Conservation (phyloP, 768 basidiomycete genomes). For the Termitomyces sp. region DNA sequence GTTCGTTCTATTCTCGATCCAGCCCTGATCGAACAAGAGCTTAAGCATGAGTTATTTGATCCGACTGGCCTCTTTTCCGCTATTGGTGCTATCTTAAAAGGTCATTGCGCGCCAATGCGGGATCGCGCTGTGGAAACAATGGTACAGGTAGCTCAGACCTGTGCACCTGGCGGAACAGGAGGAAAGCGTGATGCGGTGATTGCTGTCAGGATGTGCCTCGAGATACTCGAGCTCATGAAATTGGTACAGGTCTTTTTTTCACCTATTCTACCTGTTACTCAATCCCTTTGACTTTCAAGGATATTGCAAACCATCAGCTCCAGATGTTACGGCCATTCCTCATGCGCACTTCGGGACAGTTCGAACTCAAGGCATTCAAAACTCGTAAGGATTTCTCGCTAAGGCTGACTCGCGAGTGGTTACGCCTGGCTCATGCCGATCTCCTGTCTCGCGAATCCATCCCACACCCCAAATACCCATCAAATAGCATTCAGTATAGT, state of each 20-base stretch:
- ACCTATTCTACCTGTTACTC: slow-evolving; percentile 16
- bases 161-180: slow-evolving; percentile 48
- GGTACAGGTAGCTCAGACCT: slow-evolving; percentile 61
- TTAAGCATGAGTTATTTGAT: slow-evolving; percentile 71
- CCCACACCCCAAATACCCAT: slow-evolving; percentile 37
- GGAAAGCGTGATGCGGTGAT: slow-evolving; percentile 59
- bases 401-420: slow-evolving; percentile 59
- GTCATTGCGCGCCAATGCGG: slow-evolving; percentile 91
- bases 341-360: slow-evolving; percentile 69
- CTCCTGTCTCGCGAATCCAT: slow-evolving; percentile 35
- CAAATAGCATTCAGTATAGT: slow-evolving; percentile 35
- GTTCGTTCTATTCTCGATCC: slow-evolving; percentile 79
- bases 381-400: slow-evolving; percentile 47
- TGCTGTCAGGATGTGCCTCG: slow-evolving; percentile 79
- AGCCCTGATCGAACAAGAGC: slow-evolving; percentile 75
- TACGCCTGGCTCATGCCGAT: slow-evolving; percentile 44
- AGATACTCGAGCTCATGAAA: slow-evolving; percentile 94
- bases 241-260: slow-evolving; percentile 46
- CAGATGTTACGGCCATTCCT: slow-evolving; percentile 91
- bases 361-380: slow-evolving; percentile 76
- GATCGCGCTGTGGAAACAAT: slow-evolving; percentile 80
- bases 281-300: slow-evolving; percentile 38
- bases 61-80: slow-evolving; percentile 70
- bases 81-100: slow-evolving; percentile 78
- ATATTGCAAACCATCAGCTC: slow-evolving; percentile 95